Conservation (phyloP, 805 yeast species). For the Metschnikowia cubensis region DNA sequence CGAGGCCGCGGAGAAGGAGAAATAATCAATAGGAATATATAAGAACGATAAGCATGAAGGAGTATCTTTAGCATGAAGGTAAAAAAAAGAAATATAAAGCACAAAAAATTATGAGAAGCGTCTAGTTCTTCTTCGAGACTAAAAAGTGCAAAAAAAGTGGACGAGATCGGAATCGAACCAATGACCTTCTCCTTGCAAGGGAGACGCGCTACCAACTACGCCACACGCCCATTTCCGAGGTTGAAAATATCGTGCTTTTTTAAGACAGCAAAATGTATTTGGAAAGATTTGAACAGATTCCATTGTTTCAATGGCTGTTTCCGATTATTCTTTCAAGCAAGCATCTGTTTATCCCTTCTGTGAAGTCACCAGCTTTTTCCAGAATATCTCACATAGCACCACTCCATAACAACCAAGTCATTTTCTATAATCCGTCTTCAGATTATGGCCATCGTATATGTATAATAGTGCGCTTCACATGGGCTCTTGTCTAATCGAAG, state of each 20-base stretch:
- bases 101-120: no score
- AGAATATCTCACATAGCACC: no score
- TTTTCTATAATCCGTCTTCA: no score
- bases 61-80: neutral
- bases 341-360: neutral
- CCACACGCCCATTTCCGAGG: conserved; percentile 57
- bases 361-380: no score
- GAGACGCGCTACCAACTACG: conserved; percentile 81
- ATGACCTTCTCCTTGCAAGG: conserved; percentile 76
- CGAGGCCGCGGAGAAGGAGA: neutral
- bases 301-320: no score
- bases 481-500: neutral
- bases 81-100: neutral
- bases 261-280: no score
- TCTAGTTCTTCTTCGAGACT: no score
- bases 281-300: no score
- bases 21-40: neutral
- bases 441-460: no score
- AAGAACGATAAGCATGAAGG: no score
- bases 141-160: conserved; percentile 34
- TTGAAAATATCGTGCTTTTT: neutral
- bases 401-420: no score
- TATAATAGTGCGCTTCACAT: neutral
- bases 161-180: conserved; percentile 78
- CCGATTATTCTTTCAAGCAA: no score